These are phyloP conservation scores for Monosporascus sp. DNA, from an alignment of 2,329 filamentous ascomycete genomes.

Conservation along the genomic window DNA sequence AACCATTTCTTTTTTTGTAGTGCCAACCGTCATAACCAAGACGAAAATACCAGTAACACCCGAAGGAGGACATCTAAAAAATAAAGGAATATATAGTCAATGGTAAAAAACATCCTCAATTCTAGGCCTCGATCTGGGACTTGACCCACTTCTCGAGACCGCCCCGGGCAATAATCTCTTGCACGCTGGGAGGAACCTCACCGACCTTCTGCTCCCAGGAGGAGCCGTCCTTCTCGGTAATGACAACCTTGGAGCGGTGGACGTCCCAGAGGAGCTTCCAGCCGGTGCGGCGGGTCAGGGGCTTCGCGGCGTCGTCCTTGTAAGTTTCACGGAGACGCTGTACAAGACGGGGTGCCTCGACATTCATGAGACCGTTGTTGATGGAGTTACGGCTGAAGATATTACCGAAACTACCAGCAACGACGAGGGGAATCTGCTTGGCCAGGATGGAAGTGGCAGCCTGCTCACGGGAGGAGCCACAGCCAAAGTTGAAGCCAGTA, in stretches of 20 bases:
- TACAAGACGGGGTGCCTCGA: too few species aligned
- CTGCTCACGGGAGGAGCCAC: slow-evolving; percentile 73
- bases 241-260: slow-evolving; percentile 59
- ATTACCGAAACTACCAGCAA: slow-evolving; percentile 76
- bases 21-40: too few species aligned
- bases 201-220: slow-evolving; percentile 78
- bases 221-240: slow-evolving; percentile 62
- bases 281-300: slow-evolving; percentile 67
- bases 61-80: too few species aligned
- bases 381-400: slow-evolving; percentile 77
- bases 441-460: slow-evolving; percentile 83
- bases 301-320: slow-evolving; percentile 32
- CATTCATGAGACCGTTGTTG: too few species aligned
- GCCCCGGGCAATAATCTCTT: slow-evolving; percentile 74
- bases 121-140: slow-evolving; percentile 48
- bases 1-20: too few species aligned
- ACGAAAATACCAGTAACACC: too few species aligned
- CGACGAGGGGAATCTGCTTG: slow-evolving; percentile 73
- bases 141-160: slow-evolving; percentile 82
- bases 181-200: slow-evolving; percentile 78
- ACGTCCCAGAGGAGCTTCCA: slow-evolving; percentile 86
- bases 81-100: too few species aligned
- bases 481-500: slow-evolving; percentile 84
- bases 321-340: slow-evolving; percentile 61
- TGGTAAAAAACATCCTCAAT: too few species aligned